Evolutionary conservation across 2,329 filamentous ascomycete genomes (phyloP).

Genomic region (Chrysoporthe deuterocubensis): DNA sequence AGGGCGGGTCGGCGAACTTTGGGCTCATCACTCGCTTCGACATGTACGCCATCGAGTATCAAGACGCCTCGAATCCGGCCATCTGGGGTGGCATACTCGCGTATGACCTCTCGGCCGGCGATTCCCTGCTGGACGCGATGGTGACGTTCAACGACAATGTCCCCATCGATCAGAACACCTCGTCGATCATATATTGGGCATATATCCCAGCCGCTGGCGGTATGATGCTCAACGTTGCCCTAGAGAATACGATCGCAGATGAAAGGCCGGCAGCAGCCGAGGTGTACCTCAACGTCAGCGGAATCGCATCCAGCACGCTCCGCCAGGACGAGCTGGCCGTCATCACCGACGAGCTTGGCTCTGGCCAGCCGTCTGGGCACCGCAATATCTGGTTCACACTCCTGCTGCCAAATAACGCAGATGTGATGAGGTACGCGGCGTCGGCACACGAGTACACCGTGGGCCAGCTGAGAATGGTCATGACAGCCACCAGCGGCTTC

Average conservation of each 20-base stretch:
- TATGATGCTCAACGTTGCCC: slow-evolving; percentile 38
- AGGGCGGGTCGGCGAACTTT: slow-evolving; percentile 49
- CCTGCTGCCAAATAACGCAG: slow-evolving; percentile 3
- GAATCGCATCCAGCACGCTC: slow-evolving; percentile 32
- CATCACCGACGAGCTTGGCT: slow-evolving; percentile 38
- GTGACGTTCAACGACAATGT: slow-evolving; percentile 18
- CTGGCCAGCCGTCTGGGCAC: slow-evolving; percentile 36
- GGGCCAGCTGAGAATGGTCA: neutral
- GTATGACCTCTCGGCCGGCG: slow-evolving; percentile 15
- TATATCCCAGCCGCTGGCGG: slow-evolving; percentile 39
- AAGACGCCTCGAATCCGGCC: slow-evolving; percentile 11
- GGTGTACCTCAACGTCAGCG: slow-evolving; percentile 45
- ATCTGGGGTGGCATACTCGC: slow-evolving; percentile 22
- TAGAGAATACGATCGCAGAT: slow-evolving; percentile 38
- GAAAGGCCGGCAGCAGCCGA: slow-evolving; percentile 37
- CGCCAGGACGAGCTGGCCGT: slow-evolving; percentile 31
- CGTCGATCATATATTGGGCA: slow-evolving; percentile 36
- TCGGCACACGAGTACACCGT: slow-evolving; percentile 6
- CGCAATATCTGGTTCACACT: slow-evolving; percentile 11
- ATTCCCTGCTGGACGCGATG: slow-evolving; percentile 22
- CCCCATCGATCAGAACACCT: slow-evolving; percentile 29
- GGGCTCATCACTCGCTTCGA: slow-evolving; percentile 42
- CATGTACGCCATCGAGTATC: slow-evolving; percentile 29
- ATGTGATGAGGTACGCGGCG: slow-evolving; percentile 1
- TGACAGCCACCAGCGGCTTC: slow-evolving; percentile 12